These are phyloP conservation scores for Fibroporia radiculosa DNA, from an alignment of 768 basidiomycete genomes.

Conservation along the genomic window DNA sequence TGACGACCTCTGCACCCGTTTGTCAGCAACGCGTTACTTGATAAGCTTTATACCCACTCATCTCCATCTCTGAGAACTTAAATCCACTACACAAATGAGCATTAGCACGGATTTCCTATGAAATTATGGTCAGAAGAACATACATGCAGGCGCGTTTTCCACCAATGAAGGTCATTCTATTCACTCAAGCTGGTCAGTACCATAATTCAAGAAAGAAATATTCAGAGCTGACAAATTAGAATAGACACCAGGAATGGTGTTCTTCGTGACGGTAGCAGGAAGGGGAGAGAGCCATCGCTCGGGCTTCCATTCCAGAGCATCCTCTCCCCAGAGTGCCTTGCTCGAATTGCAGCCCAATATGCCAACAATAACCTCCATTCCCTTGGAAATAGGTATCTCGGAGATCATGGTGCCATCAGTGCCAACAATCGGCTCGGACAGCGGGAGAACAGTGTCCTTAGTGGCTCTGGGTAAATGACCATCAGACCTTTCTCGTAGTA, in stretches of 20 bases:
- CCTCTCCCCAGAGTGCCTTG: constrained; percentile 51
- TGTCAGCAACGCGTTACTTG: neutral
- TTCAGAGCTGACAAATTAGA: constrained; percentile 14
- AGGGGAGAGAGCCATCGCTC: constrained; percentile 48
- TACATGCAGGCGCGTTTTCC: constrained; percentile 40
- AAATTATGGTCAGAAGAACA: constrained; percentile 9
- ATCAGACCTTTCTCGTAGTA: neutral
- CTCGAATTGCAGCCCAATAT: constrained; percentile 43
- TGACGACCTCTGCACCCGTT: constrained; percentile 4
- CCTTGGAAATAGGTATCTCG: constrained; percentile 38
- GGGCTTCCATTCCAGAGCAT: constrained; percentile 51
- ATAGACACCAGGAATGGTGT: constrained; percentile 16
- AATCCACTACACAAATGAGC: constrained; percentile 31
- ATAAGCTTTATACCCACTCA: constrained; percentile 29
- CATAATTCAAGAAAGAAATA: neutral
- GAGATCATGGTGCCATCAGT: constrained; percentile 31
- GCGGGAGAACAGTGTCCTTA: constrained; percentile 51
- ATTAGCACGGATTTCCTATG: neutral
- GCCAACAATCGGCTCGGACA: constrained; percentile 39
- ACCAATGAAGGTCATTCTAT: constrained; percentile 37
- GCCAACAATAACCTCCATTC: constrained; percentile 35
- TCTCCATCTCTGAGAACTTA: constrained; percentile 48
- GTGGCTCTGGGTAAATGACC: constrained; percentile 25
- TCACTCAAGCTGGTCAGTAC: neutral
- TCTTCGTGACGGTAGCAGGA: constrained; percentile 12